These are phyloP conservation scores for Boletus pseudo-olivaceus DNA, from an alignment of 768 basidiomycete species.

Conservation along the genomic window DNA sequence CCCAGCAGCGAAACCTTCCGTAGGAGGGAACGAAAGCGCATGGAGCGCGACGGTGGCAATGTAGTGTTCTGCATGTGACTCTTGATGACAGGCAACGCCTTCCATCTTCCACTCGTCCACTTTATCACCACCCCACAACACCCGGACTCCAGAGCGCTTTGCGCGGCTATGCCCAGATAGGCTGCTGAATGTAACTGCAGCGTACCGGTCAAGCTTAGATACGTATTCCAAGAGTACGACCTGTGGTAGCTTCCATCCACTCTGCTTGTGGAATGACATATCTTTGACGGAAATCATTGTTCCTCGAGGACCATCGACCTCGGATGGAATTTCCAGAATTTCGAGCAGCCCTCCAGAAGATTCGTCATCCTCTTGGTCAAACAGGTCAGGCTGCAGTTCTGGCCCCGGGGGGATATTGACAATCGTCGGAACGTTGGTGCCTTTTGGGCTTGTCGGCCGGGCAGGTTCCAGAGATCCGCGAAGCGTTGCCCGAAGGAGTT, in stretches of 20 bases:
- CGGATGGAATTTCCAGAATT: slow-evolving; percentile 62
- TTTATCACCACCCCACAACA: slow-evolving; percentile 68
- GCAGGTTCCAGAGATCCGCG: slow-evolving; percentile 25
- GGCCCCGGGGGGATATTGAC: not conserved
- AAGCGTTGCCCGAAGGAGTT: slow-evolving; percentile 42
- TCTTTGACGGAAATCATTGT: slow-evolving; percentile 55
- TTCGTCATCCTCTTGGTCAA: slow-evolving; percentile 50
- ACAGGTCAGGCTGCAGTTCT: slow-evolving; percentile 39
- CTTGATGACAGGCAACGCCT: slow-evolving; percentile 75
- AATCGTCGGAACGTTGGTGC: not conserved
- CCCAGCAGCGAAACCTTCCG: slow-evolving; percentile 62
- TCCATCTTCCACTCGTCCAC: slow-evolving; percentile 77
- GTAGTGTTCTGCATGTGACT: slow-evolving; percentile 84
- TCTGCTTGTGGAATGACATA: slow-evolving; percentile 80
- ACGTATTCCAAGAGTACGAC: slow-evolving; percentile 65
- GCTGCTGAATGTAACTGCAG: slow-evolving; percentile 61
- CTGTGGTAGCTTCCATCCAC: slow-evolving; percentile 81
- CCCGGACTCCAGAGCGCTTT: slow-evolving; percentile 63
- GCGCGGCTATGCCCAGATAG: slow-evolving; percentile 74
- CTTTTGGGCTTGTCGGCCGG: not conserved
- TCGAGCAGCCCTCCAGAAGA: slow-evolving; percentile 64
- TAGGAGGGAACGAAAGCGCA: slow-evolving; percentile 60
- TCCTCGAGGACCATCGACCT: slow-evolving; percentile 55
- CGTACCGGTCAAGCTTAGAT: slow-evolving; percentile 66
- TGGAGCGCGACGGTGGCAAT: slow-evolving; percentile 84